These are phyloP conservation scores for Cymbopogon citratus DNA, from an alignment of 176 grass and related monocot species.

Conservation along the genomic window DNA sequence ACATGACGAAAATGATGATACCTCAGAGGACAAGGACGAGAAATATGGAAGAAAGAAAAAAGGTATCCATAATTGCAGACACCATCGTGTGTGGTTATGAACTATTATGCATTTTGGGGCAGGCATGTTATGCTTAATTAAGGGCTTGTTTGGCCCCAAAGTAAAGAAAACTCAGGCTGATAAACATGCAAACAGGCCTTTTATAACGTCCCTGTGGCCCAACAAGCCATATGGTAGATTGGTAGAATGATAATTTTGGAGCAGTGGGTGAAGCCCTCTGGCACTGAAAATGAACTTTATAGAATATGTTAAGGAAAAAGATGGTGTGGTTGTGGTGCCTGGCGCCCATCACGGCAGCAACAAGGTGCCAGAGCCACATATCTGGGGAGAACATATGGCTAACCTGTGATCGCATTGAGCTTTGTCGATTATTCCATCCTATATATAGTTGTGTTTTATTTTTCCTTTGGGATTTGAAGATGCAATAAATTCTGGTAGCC, in stretches of 20 bases:
- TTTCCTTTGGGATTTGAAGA: background rate
- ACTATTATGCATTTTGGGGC: background rate
- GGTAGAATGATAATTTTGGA: background rate
- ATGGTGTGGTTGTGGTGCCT: background rate
- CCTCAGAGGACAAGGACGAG: conserved; percentile 37
- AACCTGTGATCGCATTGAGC: background rate
- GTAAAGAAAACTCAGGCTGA: background rate
- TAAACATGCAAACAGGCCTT: background rate
- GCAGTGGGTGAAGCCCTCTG: background rate
- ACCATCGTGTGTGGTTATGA: background rate
- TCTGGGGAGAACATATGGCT: background rate
- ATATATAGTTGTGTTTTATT: background rate
- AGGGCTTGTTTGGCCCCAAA: background rate
- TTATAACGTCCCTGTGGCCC: background rate
- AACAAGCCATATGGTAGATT: background rate
- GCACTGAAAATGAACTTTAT: background rate
- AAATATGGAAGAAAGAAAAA: conserved; percentile 51
- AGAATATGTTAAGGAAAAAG: background rate
- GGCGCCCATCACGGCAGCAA: background rate
- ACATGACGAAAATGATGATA: conserved; percentile 24
- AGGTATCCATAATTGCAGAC: conserved; percentile 31
- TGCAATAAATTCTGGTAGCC: background rate
- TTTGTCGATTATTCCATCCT: background rate
- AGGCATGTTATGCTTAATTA: background rate
- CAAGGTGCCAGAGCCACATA: background rate